Conservation (phyloP, 2,329 filamentous ascomycete species). For the Didymella segeticola region DNA sequence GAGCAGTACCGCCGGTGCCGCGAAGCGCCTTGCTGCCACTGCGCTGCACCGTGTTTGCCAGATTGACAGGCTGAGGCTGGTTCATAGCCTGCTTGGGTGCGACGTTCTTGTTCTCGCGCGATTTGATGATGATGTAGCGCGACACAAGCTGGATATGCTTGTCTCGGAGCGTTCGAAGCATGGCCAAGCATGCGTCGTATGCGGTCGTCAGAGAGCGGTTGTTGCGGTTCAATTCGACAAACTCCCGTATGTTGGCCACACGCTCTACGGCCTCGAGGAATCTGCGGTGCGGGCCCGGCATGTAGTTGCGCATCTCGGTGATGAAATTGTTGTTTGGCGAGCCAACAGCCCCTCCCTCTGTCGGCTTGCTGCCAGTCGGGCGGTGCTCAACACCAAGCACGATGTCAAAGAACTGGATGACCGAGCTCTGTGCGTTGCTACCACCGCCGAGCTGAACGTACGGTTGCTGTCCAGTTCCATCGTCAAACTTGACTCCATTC, state of each 20-base stretch:
- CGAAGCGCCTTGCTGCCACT: slow-evolving; percentile 66
- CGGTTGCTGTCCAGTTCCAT: slow-evolving; percentile 69
- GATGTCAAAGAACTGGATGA: slow-evolving; percentile 97
- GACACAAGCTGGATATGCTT: slow-evolving; percentile 97
- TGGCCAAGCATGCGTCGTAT: slow-evolving; percentile 88
- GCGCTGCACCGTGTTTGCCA: slow-evolving; percentile 58
- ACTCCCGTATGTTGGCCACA: slow-evolving; percentile 87
- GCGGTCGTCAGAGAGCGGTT: slow-evolving; percentile 76
- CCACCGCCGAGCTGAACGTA: slow-evolving; percentile 91
- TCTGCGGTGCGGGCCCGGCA: slow-evolving; percentile 89
- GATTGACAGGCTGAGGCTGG: slow-evolving; percentile 58
- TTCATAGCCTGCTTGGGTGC: slow-evolving; percentile 59
- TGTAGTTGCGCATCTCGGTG: slow-evolving; percentile 94
- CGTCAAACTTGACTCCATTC: slow-evolving; percentile 84
- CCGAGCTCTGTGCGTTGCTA: slow-evolving; percentile 94
- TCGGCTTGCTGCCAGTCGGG: slow-evolving; percentile 77
- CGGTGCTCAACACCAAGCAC: slow-evolving; percentile 88
- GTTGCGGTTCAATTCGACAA: slow-evolving; percentile 68
- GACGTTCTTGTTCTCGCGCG: slow-evolving; percentile 73
- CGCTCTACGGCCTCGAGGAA: slow-evolving; percentile 82
- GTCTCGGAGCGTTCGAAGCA: slow-evolving; percentile 80
- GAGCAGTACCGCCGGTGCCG: slow-evolving; percentile 89
- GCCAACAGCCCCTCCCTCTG: slow-evolving; percentile 34
- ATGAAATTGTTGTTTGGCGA: slow-evolving; percentile 84
- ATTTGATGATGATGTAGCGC: slow-evolving; percentile 92